A percentile compares a stretch with the other conserved stretches of the same genome.
These are phyloP conservation scores for Tolypocladium amazonense DNA, from an alignment of 2,329 filamentous ascomycete species.

Conservation along the genomic window DNA sequence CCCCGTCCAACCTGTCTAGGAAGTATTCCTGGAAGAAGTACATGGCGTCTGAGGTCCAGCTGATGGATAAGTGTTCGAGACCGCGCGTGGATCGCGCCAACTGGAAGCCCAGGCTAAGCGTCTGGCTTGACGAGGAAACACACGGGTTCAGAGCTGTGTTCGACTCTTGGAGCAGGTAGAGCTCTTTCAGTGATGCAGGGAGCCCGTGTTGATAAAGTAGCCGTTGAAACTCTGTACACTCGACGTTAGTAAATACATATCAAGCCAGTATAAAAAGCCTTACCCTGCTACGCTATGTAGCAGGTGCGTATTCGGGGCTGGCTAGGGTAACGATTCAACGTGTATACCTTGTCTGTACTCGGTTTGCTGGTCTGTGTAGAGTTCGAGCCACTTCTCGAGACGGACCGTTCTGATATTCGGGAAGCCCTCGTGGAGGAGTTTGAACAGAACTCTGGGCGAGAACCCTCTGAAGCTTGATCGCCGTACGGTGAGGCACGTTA, in stretches of 20 bases:
- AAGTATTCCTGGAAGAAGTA: not conserved
- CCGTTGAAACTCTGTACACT: not conserved
- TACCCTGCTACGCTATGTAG: not conserved
- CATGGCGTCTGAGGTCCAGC: not conserved
- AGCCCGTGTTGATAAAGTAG: not conserved
- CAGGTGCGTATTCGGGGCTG: not conserved
- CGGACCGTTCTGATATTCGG: not conserved
- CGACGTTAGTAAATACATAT: not conserved
- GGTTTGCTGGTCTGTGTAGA: not conserved
- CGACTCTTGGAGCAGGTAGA: not conserved
- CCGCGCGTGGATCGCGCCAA: not conserved
- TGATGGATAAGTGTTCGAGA: not conserved
- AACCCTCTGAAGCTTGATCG: not conserved
- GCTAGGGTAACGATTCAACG: too few species aligned
- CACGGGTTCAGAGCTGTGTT: not conserved
- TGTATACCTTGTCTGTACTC: not conserved
- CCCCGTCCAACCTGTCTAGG: not conserved
- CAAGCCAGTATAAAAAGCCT: not conserved
- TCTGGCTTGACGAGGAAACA: not conserved
- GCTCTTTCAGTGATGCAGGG: not conserved
- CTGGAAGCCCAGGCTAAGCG: not conserved
- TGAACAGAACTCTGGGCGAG: not conserved
- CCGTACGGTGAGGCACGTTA: not conserved
- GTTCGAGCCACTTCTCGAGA: not conserved
- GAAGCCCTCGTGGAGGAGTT: not conserved